These are phyloP conservation scores for Pugionium cornutum DNA, from an alignment of 345 rosid genomes.

Conservation along the genomic window DNA sequence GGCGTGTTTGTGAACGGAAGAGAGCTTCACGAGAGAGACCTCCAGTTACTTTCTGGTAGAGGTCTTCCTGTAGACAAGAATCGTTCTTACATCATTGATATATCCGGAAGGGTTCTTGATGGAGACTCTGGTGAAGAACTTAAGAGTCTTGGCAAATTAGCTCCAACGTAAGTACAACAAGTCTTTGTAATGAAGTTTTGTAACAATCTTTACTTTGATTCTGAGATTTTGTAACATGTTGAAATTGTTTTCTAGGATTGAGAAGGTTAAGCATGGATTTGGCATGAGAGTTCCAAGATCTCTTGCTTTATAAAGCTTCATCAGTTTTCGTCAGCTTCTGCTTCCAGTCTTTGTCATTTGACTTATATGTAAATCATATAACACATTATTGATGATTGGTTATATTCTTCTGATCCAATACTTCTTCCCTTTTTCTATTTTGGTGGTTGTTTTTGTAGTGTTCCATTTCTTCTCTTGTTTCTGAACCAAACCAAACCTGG, in stretches of 20 bases:
- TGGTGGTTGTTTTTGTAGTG: not conserved
- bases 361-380: conserved; percentile 14
- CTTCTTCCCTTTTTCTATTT: not conserved
- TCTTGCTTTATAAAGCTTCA: conserved; percentile 31
- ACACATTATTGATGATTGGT: conserved; percentile 7
- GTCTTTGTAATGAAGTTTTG: not conserved
- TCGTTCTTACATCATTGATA: conserved; percentile 57
- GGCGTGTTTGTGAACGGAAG: conserved; percentile 74
- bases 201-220: not conserved
- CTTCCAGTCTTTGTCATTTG: not conserved
- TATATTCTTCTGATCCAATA: not conserved
- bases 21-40: conserved; percentile 72
- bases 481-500: conserved; percentile 6
- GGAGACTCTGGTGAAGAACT: conserved; percentile 69
- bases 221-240: conserved; percentile 8
- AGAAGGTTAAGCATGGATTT: conserved; percentile 65
- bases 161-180: conserved; percentile 68
- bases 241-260: conserved; percentile 49
- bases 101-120: conserved; percentile 70
- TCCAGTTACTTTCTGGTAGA: conserved; percentile 62
- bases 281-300: conserved; percentile 69
- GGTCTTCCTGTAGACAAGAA: conserved; percentile 59
- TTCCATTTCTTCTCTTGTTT: not conserved
- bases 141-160: conserved; percentile 69
- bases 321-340: conserved; percentile 1